These are phyloP conservation scores for Baorangia bicolor DNA, from an alignment of 768 basidiomycete species.

Conservation along the genomic window DNA sequence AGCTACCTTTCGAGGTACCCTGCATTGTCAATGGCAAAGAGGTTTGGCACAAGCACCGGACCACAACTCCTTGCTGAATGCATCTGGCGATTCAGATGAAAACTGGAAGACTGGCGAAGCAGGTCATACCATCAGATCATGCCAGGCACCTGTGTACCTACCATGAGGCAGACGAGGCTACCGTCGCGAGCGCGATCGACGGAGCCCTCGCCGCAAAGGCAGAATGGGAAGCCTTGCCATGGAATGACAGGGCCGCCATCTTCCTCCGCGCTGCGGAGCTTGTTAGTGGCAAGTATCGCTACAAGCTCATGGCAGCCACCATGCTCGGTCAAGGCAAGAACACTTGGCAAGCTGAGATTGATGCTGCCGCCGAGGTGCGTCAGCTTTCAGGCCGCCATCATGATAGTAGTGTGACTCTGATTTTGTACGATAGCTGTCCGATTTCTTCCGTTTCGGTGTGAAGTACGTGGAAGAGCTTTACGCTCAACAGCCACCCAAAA, in stretches of 20 bases:
- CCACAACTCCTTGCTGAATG: slow-evolving; percentile 2
- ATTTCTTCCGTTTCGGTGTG: slow-evolving; percentile 96
- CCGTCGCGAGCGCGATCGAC: slow-evolving; percentile 76
- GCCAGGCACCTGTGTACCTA: slow-evolving; percentile 78
- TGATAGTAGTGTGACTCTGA: slow-evolving; percentile 4
- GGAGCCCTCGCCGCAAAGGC: slow-evolving; percentile 84
- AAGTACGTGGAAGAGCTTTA: slow-evolving; percentile 97
- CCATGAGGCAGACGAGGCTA: slow-evolving; percentile 81
- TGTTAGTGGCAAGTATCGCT: slow-evolving; percentile 92
- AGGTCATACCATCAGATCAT: slow-evolving; percentile 86
- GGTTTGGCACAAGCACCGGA: slow-evolving; percentile 41
- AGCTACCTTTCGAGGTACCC: slow-evolving; percentile 89
- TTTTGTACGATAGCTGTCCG: slow-evolving; percentile 53
- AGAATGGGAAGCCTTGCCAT: slow-evolving; percentile 92
- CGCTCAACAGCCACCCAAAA: slow-evolving; percentile 83
- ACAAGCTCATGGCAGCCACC: slow-evolving; percentile 92
- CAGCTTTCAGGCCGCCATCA: not conserved
- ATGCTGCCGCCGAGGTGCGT: slow-evolving; percentile 93
- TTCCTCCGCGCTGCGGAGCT: slow-evolving; percentile 98
- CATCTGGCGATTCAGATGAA: slow-evolving; percentile 52
- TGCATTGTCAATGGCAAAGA: slow-evolving; percentile 88
- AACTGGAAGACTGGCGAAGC: slow-evolving; percentile 76
- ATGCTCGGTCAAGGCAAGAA: slow-evolving; percentile 99
- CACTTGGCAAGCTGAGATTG: slow-evolving; percentile 99
- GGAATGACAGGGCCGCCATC: slow-evolving; percentile 96